Conservation (phyloP, 148 eudicot genomes). For the Tetragonia tetragonoides region DNA sequence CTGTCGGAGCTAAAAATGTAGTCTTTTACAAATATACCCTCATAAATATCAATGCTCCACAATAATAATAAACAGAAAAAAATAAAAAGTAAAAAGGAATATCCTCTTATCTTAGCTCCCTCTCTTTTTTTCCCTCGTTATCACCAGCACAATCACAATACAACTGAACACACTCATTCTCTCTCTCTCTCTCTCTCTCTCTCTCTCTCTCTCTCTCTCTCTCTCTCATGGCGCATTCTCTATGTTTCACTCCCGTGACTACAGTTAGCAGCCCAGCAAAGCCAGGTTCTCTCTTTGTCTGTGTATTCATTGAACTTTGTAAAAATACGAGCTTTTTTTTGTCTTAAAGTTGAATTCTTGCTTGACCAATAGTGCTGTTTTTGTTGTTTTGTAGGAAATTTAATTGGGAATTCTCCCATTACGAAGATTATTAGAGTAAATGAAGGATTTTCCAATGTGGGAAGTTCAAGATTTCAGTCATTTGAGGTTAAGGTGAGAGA, state of each 20-base stretch:
- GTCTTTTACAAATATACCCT: conserved; percentile 17
- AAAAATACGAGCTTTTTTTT: neutral
- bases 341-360: neutral
- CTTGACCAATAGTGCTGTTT: neutral
- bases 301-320: conserved; percentile 4
- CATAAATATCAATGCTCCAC: neutral
- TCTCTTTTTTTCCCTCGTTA: neutral
- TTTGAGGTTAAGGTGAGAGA: conserved; percentile 36
- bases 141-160: conserved; percentile 1
- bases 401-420: conserved; percentile 24
- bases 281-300: conserved; percentile 37
- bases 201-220: neutral
- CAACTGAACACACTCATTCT: conserved; percentile 2
- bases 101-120: conserved; percentile 18
- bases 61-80: neutral
- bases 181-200: neutral
- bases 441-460: conserved; percentile 24
- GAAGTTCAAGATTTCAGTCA: conserved; percentile 34
- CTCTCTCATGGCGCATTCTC: conserved; percentile 34
- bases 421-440: conserved; percentile 19
- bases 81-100: neutral
- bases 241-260: conserved; percentile 26
- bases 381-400: conserved; percentile 19
- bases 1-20: neutral
- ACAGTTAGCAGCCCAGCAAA: conserved; percentile 26